phyloP scores from a whole-genome alignment of 2,329 filamentous ascomycete genomes.

The Trichophyton verrucosum region DNA sequence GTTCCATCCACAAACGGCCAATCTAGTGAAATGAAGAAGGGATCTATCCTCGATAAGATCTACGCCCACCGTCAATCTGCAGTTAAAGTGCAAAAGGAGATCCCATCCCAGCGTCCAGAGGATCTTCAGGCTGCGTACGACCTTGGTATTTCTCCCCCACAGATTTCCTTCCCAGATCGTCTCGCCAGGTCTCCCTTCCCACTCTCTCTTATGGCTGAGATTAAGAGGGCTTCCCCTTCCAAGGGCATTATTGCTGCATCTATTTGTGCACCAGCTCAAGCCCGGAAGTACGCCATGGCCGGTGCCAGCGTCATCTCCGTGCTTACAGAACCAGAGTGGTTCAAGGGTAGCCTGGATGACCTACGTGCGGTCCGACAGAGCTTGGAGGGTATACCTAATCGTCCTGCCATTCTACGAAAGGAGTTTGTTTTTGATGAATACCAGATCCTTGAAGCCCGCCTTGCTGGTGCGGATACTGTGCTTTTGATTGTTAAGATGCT shows the following conservation, averaged over 20 bases:
- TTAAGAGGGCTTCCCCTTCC: slow-evolving; percentile 90
- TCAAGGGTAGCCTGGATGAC: slow-evolving; percentile 95
- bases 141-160: slow-evolving; percentile 70
- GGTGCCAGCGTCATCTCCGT: slow-evolving; percentile 96
- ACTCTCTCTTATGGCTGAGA: slow-evolving; percentile 93
- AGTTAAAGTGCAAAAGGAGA: slow-evolving; percentile 67
- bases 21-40: slow-evolving; percentile 45
- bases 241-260: slow-evolving; percentile 87
- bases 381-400: slow-evolving; percentile 79
- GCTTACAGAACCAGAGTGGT: slow-evolving; percentile 97
- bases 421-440: slow-evolving; percentile 98
- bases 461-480: slow-evolving; percentile 89
- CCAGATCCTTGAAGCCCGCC: slow-evolving; percentile 84
- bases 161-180: slow-evolving; percentile 66
- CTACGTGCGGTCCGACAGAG: slow-evolving; percentile 75
- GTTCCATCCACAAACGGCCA: slow-evolving; percentile 13
- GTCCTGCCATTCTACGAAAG: slow-evolving; percentile 83
- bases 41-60: slow-evolving; percentile 82
- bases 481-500: slow-evolving; percentile 98
- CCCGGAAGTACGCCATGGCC: slow-evolving; percentile 79
- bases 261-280: slow-evolving; percentile 79
- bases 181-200: slow-evolving; percentile 71
- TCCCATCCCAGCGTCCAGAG: slow-evolving; percentile 69
- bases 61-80: slow-evolving; percentile 67
- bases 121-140: slow-evolving; percentile 82